phyloP scores from a whole-genome alignment of 2,329 filamentous ascomycete genomes.

The Ophiocordyceps unilateralis region DNA sequence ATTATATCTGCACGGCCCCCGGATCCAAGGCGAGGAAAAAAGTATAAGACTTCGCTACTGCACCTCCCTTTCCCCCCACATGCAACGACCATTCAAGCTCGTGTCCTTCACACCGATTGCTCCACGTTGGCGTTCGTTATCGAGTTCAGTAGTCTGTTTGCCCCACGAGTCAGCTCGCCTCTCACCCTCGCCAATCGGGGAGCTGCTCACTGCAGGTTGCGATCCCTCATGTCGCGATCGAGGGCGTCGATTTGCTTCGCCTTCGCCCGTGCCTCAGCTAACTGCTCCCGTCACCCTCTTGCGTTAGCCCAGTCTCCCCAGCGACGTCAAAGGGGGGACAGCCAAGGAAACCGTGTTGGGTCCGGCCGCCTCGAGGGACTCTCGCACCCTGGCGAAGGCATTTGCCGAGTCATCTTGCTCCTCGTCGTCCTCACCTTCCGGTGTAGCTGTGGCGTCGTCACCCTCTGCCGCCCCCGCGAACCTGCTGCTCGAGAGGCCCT shows the following conservation, averaged over 20 bases:
- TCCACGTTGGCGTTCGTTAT: conserved; percentile 8
- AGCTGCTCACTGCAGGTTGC: conserved; percentile 26
- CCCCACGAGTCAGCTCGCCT: background rate
- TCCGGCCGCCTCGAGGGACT: conserved; percentile 25
- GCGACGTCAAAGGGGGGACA: background rate
- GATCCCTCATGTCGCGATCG: conserved; percentile 37
- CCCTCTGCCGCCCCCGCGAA: conserved; percentile 27
- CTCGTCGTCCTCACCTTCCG: conserved; percentile 41
- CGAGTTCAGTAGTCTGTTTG: conserved; percentile 7
- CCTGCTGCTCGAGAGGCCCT: conserved; percentile 36
- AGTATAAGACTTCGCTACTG: too few relatives aligned
- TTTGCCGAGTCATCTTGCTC: conserved; percentile 43
- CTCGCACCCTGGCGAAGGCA: conserved; percentile 50
- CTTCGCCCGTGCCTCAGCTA: conserved; percentile 26
- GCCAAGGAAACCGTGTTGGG: conserved; percentile 6
- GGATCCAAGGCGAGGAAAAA: too few relatives aligned
- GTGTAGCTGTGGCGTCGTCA: conserved; percentile 16
- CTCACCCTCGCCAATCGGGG: too few relatives aligned
- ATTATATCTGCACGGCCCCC: too few relatives aligned
- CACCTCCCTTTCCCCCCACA: background rate
- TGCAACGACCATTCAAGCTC: background rate
- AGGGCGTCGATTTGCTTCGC: conserved; percentile 34
- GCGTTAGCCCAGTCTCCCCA: conserved; percentile 1
- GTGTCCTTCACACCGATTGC: conserved; percentile 3
- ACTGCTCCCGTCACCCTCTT: conserved; percentile 10